A percentile compares a stretch with the other conserved stretches of the same genome.
These are phyloP conservation scores for Orbilia ellipsospora DNA, from an alignment of 2,329 filamentous ascomycete species.

Conservation along the genomic window DNA sequence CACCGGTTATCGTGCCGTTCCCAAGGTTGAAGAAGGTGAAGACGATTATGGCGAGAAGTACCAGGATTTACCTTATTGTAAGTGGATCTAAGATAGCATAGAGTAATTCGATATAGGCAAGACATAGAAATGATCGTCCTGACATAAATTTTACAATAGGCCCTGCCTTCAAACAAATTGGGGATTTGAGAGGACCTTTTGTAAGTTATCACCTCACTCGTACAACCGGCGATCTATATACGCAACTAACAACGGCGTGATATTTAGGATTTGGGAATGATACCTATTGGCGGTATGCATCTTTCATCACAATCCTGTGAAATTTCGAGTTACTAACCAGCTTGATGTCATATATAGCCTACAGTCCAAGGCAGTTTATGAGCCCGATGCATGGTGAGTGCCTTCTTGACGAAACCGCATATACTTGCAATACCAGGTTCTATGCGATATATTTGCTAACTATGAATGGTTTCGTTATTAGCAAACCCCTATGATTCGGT, in stretches of 20 bases:
- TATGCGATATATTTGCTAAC: neutral
- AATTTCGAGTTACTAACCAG: slow-evolving; percentile 9
- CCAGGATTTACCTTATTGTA: slow-evolving; percentile 69
- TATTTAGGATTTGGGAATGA: slow-evolving; percentile 85
- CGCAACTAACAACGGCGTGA: slow-evolving; percentile 16
- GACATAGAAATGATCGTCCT: slow-evolving; percentile 58
- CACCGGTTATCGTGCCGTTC: slow-evolving; percentile 87
- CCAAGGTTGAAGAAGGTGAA: slow-evolving; percentile 69
- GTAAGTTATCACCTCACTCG: slow-evolving; percentile 33
- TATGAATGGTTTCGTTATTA: slow-evolving; percentile 15
- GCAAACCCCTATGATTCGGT: slow-evolving; percentile 85
- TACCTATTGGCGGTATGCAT: slow-evolving; percentile 79
- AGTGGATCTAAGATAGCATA: neutral
- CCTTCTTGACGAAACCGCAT: neutral
- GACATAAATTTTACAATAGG: slow-evolving; percentile 64
- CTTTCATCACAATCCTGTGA: slow-evolving; percentile 42
- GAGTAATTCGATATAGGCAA: neutral
- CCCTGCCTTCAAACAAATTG: slow-evolving; percentile 87
- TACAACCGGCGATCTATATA: slow-evolving; percentile 28
- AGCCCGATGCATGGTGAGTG: slow-evolving; percentile 75
- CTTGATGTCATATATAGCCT: slow-evolving; percentile 64
- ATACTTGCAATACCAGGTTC: neutral
- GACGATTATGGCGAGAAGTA: slow-evolving; percentile 80
- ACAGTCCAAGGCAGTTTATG: slow-evolving; percentile 78
- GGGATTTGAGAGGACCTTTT: slow-evolving; percentile 76